A percentile compares a stretch with the other conserved stretches of the same genome.
phyloP scores from a whole-genome alignment of 768 basidiomycete genomes.

The Leccinum uliginosum region DNA sequence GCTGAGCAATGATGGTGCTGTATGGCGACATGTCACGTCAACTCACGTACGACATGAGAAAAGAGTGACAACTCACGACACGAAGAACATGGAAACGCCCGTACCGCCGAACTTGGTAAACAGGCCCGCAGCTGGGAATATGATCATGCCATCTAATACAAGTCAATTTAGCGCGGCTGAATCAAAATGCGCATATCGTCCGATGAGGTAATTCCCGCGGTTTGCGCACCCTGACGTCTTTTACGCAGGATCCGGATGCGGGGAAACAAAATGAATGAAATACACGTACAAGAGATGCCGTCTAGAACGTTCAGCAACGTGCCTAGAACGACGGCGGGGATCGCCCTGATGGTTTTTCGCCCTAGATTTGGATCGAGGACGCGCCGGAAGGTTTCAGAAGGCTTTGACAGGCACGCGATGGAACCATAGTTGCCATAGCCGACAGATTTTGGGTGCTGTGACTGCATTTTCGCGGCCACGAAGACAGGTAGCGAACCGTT shows the following conservation, averaged over 20 bases:
- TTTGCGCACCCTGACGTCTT: background rate
- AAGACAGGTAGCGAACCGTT: background rate
- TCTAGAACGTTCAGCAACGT: slow-evolving; percentile 87
- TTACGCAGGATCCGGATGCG: slow-evolving; percentile 6
- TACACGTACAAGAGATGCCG: slow-evolving; percentile 78
- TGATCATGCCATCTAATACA: slow-evolving; percentile 83
- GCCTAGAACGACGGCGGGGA: slow-evolving; percentile 87
- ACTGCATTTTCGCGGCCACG: slow-evolving; percentile 2
- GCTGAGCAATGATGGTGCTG: slow-evolving; percentile 73
- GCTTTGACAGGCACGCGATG: slow-evolving; percentile 1
- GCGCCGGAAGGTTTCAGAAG: slow-evolving; percentile 5
- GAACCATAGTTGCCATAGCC: slow-evolving; percentile 9
- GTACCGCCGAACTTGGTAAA: slow-evolving; percentile 80
- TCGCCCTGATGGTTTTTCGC: slow-evolving; percentile 31
- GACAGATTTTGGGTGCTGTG: slow-evolving; percentile 5
- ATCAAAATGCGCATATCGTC: background rate
- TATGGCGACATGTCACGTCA: background rate
- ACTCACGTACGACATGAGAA: background rate
- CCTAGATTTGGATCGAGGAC: slow-evolving; percentile 18
- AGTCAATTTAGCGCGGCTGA: slow-evolving; percentile 6
- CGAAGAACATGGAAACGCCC: slow-evolving; percentile 95
- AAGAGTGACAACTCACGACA: slow-evolving; percentile 49
- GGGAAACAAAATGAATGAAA: background rate
- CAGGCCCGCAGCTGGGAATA: slow-evolving; percentile 80
- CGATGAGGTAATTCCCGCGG: background rate